phyloP scores from a whole-genome alignment of 352 stramenopile species.

The Hyaloperonospora brassicae region DNA sequence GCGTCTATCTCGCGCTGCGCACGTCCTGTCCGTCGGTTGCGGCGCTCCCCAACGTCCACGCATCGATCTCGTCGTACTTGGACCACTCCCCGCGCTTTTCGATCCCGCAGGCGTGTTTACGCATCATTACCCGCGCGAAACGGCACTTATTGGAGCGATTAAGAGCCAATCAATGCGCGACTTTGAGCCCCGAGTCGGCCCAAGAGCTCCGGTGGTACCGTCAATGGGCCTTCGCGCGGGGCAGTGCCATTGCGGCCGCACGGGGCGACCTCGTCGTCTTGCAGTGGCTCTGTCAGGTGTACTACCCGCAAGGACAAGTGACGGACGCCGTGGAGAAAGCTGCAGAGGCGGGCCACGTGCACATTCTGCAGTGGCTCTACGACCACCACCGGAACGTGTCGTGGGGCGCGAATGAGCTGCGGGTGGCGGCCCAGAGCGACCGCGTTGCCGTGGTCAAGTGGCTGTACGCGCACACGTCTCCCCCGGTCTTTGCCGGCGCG shows the following conservation, averaged over 20 bases:
- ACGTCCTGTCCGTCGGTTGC: constrained; percentile 13
- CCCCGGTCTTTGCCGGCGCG: constrained; percentile 20
- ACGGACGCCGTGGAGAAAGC: constrained; percentile 26
- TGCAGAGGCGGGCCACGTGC: constrained; percentile 11
- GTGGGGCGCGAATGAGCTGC: constrained; percentile 31
- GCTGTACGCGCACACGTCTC: constrained; percentile 22
- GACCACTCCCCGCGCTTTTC: constrained; percentile 19
- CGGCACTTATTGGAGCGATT: constrained; percentile 24
- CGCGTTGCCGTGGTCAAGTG: constrained; percentile 24
- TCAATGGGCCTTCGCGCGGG: constrained; percentile 27
- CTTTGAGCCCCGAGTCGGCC: too few species aligned
- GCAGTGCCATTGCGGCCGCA: constrained; percentile 17
- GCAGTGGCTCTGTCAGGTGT: constrained; percentile 23
- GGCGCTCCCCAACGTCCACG: constrained; percentile 22
- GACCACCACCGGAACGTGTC: constrained; percentile 18
- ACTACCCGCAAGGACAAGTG: constrained; percentile 19
- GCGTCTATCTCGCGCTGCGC: constrained; percentile 5
- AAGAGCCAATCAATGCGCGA: constrained; percentile 1
- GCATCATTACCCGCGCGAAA: constrained; percentile 5
- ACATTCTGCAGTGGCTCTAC: constrained; percentile 25
- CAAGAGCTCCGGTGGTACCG: constrained; percentile 6
- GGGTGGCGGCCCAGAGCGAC: constrained; percentile 19
- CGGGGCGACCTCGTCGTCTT: constrained; percentile 19
- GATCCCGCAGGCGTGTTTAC: constrained; percentile 13
- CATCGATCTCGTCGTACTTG: constrained; percentile 17